Evolutionary conservation across 1,284 basidiomycete species (phyloP), one percentile per base, ranked within the genome.

Genomic region (Neonothopanus nambi): DNA sequence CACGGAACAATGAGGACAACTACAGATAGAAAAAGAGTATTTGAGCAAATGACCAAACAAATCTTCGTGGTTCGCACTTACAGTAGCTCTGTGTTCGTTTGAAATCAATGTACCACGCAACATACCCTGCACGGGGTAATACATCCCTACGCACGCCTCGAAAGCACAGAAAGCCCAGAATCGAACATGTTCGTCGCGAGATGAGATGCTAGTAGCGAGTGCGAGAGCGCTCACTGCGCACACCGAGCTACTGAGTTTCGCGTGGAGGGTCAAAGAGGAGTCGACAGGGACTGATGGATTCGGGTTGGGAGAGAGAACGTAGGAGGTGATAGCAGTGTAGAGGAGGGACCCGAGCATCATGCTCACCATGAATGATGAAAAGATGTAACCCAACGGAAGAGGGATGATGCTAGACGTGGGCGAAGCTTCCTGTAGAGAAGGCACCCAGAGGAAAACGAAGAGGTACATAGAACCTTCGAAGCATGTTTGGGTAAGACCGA

Each of bases 401-500:
- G 68, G 55, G 3, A 58, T 56, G 3, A 60, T 54, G 7, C 67
- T 62, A 26, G 66, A 65, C 1, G 67, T 61, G 12, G 58, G 51
- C 12, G 81, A 74, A n/a, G 71, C 70, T 63, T 87, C 83, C 67
- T 89, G 85, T 8, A 90, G 71, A 1, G 82, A 76, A 0, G 87
- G 87, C 0, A 90, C 88, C 87, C 87, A 90, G 57, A 87, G 75
- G 70, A 90, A 90, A 59, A 90, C 88, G 67, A 89, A 90, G 54
- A 90, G 78, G 66, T 90, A 90, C 87, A 90, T 87, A 5, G 85
- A 87, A 1, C 87, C 87, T 63, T 90, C 87, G 63, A 89, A 90
- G 65, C 84, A 86, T 0, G 87, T 89, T 65, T 89, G 87, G 0
- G 82, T 84, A 48, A 88, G 69, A 13, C 86, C 85, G n/a, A 90